Base-by-base conservation (phyloP, 2,329 filamentous ascomycete species). In the Colletotrichum acutatum region DNA sequence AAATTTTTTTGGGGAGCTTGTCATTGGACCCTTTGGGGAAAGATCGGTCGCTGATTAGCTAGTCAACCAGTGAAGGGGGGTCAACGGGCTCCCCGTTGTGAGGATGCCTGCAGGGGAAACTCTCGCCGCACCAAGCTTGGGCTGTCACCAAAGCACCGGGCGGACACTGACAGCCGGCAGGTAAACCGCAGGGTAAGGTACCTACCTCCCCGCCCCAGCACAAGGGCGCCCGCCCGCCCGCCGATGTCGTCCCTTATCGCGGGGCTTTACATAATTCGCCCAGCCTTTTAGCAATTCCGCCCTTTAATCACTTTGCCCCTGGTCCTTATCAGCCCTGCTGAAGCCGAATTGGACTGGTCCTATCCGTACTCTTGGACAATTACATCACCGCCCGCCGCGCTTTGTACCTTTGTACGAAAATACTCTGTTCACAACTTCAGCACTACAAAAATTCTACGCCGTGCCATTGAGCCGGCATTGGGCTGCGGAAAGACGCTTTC, bases 21-120 rank as follows among this genome's bases (percentile, higher is more conserved):
- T 74, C 74, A 75, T 71, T 74, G 74, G 72, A 66, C 71, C 71
- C 67, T 59, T 56, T 32, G 42, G 57, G 57, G 56, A 34, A 71
- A 67, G 42, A 14, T 52, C 57, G n/a, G 59, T n/a, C 46, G 62
- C 52, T 64, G 70, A 72, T 69, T 64, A 52, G 70, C 53, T 42
- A 49, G 65, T 49, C 32, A 5, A 12, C 32, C 32, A 34, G 32
- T 34, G 32, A 34, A 37, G 63, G 32, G 34, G 58, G 49, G 69
- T 46, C 24, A 34, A 67, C 52, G 42, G 57, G 69, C 52, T 37
- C 26, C n/a, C 46, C 26, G 46, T 52, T 49, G n/a, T 34, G 49
- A 46, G 24, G 34, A 37, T 34, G 19, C 59, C 66, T 61, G 46
- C 42, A 65, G 66, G 69, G 66, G 66, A 72, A 72, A 59, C 32